A percentile compares a stretch with the other conserved stretches of the same genome.
Conservation (phyloP, 345 rosid species). For the Populus euphratica region DNA sequence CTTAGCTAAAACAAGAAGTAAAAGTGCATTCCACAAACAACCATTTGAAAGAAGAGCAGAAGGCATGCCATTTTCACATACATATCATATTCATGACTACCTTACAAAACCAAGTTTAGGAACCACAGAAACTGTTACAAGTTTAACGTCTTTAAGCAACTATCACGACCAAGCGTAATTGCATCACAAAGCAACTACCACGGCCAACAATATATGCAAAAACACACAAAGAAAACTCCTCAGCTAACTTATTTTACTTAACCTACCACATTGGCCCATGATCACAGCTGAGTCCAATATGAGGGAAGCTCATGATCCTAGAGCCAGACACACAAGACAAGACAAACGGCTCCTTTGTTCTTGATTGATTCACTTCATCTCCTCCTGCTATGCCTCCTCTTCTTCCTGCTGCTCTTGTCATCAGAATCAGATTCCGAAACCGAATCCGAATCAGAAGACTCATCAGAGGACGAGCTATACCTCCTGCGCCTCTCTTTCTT, state of each 20-base stretch:
- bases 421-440: constrained; percentile 74
- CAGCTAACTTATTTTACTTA: constrained; percentile 8
- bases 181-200: background rate
- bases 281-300: background rate
- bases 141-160: background rate
- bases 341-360: background rate
- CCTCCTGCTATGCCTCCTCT: constrained; percentile 61
- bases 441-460: constrained; percentile 67
- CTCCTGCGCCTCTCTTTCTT: constrained; percentile 55
- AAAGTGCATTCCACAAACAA: background rate
- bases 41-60: background rate
- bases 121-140: background rate
- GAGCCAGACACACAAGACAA: background rate
- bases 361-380: constrained; percentile 13
- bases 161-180: background rate
- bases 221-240: background rate
- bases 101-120: background rate
- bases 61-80: background rate
- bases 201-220: background rate
- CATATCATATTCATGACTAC: background rate
- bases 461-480: constrained; percentile 72
- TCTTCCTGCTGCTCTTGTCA: constrained; percentile 53
- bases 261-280: background rate
- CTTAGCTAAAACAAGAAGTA: background rate
- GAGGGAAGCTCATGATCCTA: background rate